Evolutionary conservation across 23 red algal genomes (phyloP).

Genomic region (Gracilaria gracilis): DNA sequence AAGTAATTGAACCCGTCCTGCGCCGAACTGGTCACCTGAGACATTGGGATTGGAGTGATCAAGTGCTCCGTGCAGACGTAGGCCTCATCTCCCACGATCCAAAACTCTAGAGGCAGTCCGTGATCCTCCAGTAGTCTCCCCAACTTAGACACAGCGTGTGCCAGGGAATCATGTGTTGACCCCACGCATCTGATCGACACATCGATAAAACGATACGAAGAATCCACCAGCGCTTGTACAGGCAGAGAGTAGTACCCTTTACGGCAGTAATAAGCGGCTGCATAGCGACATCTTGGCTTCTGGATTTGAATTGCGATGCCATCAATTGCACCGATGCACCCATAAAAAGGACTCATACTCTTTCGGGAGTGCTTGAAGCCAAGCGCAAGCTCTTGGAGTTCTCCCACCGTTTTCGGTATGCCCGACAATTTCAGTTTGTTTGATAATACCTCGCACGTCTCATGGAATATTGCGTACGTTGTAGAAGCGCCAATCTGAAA

Average conservation of each 20-base stretch:
- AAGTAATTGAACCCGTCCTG: slow-evolving; percentile 36
- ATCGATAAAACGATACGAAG: slow-evolving; percentile 27
- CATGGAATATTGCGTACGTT: slow-evolving; percentile 29
- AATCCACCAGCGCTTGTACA: slow-evolving; percentile 27
- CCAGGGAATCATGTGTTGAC: slow-evolving; percentile 29
- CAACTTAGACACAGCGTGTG: slow-evolving; percentile 5
- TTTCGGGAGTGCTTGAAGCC: slow-evolving; percentile 10
- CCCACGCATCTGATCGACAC: slow-evolving; percentile 13
- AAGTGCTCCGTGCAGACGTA: slow-evolving; percentile 29
- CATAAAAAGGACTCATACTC: slow-evolving; percentile 1
- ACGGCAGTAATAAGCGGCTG: slow-evolving; percentile 12
- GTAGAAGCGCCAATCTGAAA: slow-evolving; percentile 8
- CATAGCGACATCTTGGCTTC: background rate
- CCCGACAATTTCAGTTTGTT: slow-evolving; percentile 14
- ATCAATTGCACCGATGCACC: slow-evolving; percentile 22
- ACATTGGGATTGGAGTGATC: slow-evolving; percentile 27
- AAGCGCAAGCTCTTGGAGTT: background rate
- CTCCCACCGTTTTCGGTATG: background rate
- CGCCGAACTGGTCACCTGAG: background rate
- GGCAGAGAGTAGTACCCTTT: slow-evolving; percentile 33
- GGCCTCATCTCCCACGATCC: slow-evolving; percentile 29
- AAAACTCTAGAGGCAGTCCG: slow-evolving; percentile 15
- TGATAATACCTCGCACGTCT: background rate
- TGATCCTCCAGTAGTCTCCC: slow-evolving; percentile 1
- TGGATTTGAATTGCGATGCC: slow-evolving; percentile 22